Conservation (phyloP, 129 eudicot species). For the Centaurea solstitialis region DNA sequence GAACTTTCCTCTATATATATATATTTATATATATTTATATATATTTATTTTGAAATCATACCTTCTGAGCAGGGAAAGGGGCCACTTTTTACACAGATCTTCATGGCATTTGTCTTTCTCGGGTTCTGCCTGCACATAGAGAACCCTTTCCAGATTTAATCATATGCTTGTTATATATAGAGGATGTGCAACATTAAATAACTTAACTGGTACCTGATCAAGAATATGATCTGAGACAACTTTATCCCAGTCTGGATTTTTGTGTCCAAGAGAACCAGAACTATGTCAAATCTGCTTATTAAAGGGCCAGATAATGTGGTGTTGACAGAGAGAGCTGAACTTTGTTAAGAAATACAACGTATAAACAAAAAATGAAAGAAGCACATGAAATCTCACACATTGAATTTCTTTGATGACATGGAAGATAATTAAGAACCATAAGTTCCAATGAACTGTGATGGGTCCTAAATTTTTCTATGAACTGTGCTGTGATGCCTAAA, state of each 20-base stretch:
- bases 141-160: slow-evolving; percentile 8
- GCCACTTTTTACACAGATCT: slow-evolving; percentile 62
- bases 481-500: not conserved
- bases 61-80: slow-evolving; percentile 91
- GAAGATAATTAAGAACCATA: not conserved
- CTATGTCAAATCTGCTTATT: slow-evolving; percentile 97
- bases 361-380: not conserved
- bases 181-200: slow-evolving; percentile 16
- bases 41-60: slow-evolving; percentile 18
- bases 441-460: not conserved
- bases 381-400: not conserved
- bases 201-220: slow-evolving; percentile 60
- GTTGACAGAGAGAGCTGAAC: slow-evolving; percentile 84
- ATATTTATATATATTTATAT: too few relatives aligned
- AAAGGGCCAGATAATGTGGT: slow-evolving; percentile 96
- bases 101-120: slow-evolving; percentile 51
- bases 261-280: slow-evolving; percentile 90
- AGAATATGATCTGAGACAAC: slow-evolving; percentile 97
- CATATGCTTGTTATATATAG: slow-evolving; percentile 16
- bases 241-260: slow-evolving; percentile 97
- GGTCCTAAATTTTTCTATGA: not conserved
- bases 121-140: slow-evolving; percentile 56
- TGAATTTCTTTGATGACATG: not conserved
- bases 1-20: too few relatives aligned
- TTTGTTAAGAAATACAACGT: slow-evolving; percentile 29